phyloP scores from a whole-genome alignment of 1,139 yeast genomes.

The Lodderomyces pseudojiufengensis region DNA sequence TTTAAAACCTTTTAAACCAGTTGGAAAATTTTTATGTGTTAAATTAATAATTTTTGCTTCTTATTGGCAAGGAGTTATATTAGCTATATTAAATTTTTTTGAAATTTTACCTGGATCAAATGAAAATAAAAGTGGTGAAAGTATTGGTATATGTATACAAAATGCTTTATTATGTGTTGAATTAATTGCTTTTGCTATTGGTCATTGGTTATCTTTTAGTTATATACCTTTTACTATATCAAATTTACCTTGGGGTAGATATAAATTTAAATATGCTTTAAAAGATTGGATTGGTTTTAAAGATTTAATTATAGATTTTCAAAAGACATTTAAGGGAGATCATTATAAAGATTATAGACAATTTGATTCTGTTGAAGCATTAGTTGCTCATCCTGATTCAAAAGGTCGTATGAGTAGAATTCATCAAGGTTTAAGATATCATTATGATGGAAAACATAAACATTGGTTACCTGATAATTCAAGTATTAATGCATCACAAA shows the following conservation, averaged over 20 bases:
- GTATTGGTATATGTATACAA: slow-evolving; percentile 60
- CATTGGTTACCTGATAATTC: slow-evolving; percentile 69
- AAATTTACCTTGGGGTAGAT: slow-evolving; percentile 63
- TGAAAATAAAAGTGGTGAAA: slow-evolving; percentile 26
- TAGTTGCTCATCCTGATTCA: slow-evolving; percentile 66
- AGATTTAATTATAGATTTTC: slow-evolving; percentile 77
- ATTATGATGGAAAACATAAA: slow-evolving; percentile 71
- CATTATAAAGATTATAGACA: slow-evolving; percentile 71
- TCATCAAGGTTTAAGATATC: slow-evolving; percentile 79
- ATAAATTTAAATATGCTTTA: slow-evolving; percentile 58
- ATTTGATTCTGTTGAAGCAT: slow-evolving; percentile 76
- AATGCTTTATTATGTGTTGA: slow-evolving; percentile 82
- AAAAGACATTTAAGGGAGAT: slow-evolving; percentile 67
- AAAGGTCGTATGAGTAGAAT: slow-evolving; percentile 67
- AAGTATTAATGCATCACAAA: background rate
- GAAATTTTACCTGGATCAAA: slow-evolving; percentile 43
- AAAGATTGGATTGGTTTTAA: slow-evolving; percentile 73
- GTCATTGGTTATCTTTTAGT: slow-evolving; percentile 85
- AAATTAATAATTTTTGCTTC: slow-evolving; percentile 92
- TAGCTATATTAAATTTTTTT: slow-evolving; percentile 57
- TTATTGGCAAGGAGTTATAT: slow-evolving; percentile 87
- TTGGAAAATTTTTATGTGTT: slow-evolving; percentile 90
- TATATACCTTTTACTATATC: slow-evolving; percentile 66
- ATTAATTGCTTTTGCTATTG: slow-evolving; percentile 77
- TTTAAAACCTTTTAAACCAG: slow-evolving; percentile 75